Conservation (phyloP, 345 rosid genomes). For the Bretschneidera sinensis region DNA sequence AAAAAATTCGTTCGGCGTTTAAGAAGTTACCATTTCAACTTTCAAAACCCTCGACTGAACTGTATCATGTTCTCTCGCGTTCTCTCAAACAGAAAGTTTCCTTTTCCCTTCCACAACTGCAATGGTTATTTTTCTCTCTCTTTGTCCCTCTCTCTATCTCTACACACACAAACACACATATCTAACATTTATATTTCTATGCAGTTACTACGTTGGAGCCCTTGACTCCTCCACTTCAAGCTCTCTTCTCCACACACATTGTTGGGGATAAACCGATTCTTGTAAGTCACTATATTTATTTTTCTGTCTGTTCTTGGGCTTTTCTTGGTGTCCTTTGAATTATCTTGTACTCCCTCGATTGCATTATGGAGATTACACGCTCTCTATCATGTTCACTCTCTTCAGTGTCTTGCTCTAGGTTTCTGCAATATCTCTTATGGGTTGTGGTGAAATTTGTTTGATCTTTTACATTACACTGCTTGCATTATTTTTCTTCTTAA, state of each 20-base stretch:
- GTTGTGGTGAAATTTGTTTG: background rate
- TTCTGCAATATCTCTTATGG: too few species aligned
- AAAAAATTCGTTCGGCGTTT: too few species aligned
- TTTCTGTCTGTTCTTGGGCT: background rate
- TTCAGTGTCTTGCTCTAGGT: background rate
- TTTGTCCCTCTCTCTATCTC: background rate
- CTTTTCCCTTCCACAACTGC: too few species aligned
- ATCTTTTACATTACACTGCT: background rate
- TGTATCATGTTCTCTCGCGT: too few species aligned
- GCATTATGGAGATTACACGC: background rate
- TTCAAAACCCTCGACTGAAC: too few species aligned
- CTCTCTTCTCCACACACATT: slow-evolving; percentile 55
- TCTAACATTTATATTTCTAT: background rate
- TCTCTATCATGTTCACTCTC: background rate
- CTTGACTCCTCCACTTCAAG: slow-evolving; percentile 27
- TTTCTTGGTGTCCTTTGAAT: background rate
- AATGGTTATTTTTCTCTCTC: background rate
- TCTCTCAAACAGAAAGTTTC: too few species aligned
- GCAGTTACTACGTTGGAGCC: slow-evolving; percentile 28
- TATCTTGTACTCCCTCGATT: background rate
- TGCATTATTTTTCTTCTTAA: background rate
- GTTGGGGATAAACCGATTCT: slow-evolving; percentile 68
- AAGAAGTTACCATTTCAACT: too few species aligned
- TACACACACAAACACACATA: background rate
- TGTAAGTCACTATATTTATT: slow-evolving; percentile 31